phyloP scores from a whole-genome alignment of 176 grass and related monocot species.

The Thalia dealbata region DNA sequence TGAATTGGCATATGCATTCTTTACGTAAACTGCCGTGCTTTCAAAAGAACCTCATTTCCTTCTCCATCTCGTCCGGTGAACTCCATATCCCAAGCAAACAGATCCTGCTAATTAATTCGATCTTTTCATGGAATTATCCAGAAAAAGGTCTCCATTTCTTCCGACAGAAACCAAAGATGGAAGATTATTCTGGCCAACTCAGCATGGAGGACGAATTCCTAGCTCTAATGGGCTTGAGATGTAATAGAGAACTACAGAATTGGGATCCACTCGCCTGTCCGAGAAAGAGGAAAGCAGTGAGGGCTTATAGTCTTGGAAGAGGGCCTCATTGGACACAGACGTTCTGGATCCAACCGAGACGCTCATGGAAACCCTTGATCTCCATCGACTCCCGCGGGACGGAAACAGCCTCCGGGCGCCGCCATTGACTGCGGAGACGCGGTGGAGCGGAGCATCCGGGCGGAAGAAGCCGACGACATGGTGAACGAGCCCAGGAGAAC shows the following conservation, averaged over 20 bases:
- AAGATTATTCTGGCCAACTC: neutral
- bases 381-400: slow-evolving; percentile 19
- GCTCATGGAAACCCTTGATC: slow-evolving; percentile 49
- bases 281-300: slow-evolving; percentile 81
- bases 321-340: slow-evolving; percentile 32
- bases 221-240: neutral
- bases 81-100: neutral
- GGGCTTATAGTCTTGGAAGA: slow-evolving; percentile 77
- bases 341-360: slow-evolving; percentile 49
- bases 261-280: slow-evolving; percentile 46
- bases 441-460: slow-evolving; percentile 41
- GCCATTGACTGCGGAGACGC: slow-evolving; percentile 7
- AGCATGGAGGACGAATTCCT: neutral
- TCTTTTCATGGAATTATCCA: neutral
- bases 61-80: neutral
- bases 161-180: too few relatives aligned
- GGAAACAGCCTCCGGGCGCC: slow-evolving; percentile 26
- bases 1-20: neutral
- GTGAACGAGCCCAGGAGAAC: neutral
- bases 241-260: neutral
- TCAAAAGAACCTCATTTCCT: neutral
- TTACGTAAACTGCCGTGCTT: neutral
- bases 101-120: neutral
- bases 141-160: too few relatives aligned
- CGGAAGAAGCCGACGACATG: slow-evolving; percentile 50